phyloP scores from a whole-genome alignment of 768 basidiomycete genomes.

The Phanerodontia chrysosporium region DNA sequence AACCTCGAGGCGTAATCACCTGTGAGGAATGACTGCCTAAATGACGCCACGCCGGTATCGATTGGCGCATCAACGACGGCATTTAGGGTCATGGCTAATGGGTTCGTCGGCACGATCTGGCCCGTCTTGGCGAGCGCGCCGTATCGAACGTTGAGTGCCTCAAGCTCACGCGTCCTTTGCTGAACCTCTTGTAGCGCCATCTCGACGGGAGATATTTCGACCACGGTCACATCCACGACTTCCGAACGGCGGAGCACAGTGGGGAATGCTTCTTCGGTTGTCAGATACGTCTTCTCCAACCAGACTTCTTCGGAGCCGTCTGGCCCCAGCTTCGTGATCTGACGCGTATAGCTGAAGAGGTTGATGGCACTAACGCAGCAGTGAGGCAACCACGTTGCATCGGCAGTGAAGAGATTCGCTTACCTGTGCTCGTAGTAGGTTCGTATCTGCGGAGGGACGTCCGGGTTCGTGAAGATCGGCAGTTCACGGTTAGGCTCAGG shows the following conservation, averaged over 20 bases:
- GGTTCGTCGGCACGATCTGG: slow-evolving; percentile 71
- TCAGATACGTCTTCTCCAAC: slow-evolving; percentile 86
- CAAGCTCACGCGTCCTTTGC: slow-evolving; percentile 73
- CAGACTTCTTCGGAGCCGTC: slow-evolving; percentile 74
- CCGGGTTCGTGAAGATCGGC: slow-evolving; percentile 80
- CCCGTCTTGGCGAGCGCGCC: slow-evolving; percentile 73
- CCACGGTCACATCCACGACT: slow-evolving; percentile 61
- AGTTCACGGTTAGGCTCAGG: slow-evolving; percentile 80
- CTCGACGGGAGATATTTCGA: slow-evolving; percentile 83
- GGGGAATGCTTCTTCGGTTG: slow-evolving; percentile 86
- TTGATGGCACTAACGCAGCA: slow-evolving; percentile 62
- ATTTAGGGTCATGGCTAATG: slow-evolving; percentile 83
- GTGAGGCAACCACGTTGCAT: background rate
- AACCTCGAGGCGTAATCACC: slow-evolving; percentile 62
- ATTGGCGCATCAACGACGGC: slow-evolving; percentile 78
- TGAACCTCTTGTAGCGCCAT: slow-evolving; percentile 80
- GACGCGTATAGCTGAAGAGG: slow-evolving; percentile 73
- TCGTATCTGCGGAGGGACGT: slow-evolving; percentile 74
- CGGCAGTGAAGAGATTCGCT: slow-evolving; percentile 7
- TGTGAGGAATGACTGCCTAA: slow-evolving; percentile 73
- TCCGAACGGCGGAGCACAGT: slow-evolving; percentile 89
- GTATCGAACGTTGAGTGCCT: slow-evolving; percentile 64
- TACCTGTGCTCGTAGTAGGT: slow-evolving; percentile 87
- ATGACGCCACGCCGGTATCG: slow-evolving; percentile 73
- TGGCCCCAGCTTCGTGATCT: slow-evolving; percentile 55